Percentiles rank a stretch among this genome's conserved stretches.
Evolutionary conservation across 352 stramenopile species (phyloP).

Genomic region (Plasmopara halstedii): DNA sequence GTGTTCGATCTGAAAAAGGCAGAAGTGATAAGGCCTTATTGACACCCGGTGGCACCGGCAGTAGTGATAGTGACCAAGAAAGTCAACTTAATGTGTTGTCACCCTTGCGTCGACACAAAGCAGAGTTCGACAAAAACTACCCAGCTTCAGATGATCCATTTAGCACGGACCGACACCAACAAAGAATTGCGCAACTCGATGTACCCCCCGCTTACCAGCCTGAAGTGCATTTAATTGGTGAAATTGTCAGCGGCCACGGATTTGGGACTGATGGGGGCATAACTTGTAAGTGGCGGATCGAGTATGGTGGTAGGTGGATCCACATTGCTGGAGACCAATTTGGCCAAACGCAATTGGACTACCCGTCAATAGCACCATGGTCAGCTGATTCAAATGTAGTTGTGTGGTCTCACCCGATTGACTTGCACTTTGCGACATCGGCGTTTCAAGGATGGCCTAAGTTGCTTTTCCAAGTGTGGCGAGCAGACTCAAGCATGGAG

Average conservation of each 20-base stretch:
- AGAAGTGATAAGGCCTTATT: slow-evolving; percentile 9
- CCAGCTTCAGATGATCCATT: slow-evolving; percentile 14
- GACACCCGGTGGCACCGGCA: neutral
- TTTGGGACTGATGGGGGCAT: slow-evolving; percentile 37
- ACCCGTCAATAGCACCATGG: slow-evolving; percentile 19
- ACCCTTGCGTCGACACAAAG: slow-evolving; percentile 17
- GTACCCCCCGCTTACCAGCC: slow-evolving; percentile 39
- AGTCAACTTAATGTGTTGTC: slow-evolving; percentile 23
- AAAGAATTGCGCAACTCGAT: slow-evolving; percentile 17
- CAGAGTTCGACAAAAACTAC: slow-evolving; percentile 13
- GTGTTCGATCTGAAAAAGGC: neutral
- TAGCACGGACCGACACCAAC: slow-evolving; percentile 5
- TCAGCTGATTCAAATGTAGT: slow-evolving; percentile 20
- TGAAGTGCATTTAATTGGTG: slow-evolving; percentile 64
- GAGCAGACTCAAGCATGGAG: slow-evolving; percentile 38
- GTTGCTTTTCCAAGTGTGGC: slow-evolving; percentile 59
- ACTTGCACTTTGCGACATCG: slow-evolving; percentile 53
- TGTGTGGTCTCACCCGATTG: slow-evolving; percentile 59
- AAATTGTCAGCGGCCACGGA: slow-evolving; percentile 48
- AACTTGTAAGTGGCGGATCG: slow-evolving; percentile 62
- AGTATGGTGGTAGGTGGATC: slow-evolving; percentile 48
- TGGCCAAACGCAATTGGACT: slow-evolving; percentile 61
- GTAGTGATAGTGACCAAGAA: slow-evolving; percentile 19
- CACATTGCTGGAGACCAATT: slow-evolving; percentile 51
- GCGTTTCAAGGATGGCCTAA: slow-evolving; percentile 61